Evolutionary conservation across 352 stramenopile species (phyloP).

Genomic region (Phytophthora tubulina): DNA sequence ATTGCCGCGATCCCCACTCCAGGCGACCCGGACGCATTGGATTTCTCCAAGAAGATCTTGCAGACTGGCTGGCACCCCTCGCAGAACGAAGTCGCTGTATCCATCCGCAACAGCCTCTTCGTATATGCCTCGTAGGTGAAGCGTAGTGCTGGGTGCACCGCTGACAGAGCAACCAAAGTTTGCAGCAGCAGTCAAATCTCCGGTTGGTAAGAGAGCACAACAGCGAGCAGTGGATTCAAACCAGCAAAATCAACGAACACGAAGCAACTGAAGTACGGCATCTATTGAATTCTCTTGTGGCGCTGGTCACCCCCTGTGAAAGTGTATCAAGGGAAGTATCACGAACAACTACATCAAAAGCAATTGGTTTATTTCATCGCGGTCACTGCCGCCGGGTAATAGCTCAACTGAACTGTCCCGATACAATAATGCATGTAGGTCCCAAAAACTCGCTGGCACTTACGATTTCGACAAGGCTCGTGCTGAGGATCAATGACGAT

Average conservation of each 20-base stretch:
- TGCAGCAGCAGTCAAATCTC: slow-evolving; percentile 15
- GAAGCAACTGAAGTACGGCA: slow-evolving; percentile 24
- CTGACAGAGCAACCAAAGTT: slow-evolving; percentile 1
- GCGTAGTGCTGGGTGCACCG: slow-evolving; percentile 1
- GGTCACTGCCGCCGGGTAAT: too few species aligned
- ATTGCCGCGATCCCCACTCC: slow-evolving; percentile 48
- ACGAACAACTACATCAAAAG: slow-evolving; percentile 35
- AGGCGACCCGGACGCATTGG: slow-evolving; percentile 62
- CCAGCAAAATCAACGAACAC: slow-evolving; percentile 24
- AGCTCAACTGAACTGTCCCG: too few species aligned
- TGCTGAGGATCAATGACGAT: too few species aligned
- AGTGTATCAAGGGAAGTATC: slow-evolving; percentile 39
- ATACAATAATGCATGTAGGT: too few species aligned
- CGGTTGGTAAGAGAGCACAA: slow-evolving; percentile 25
- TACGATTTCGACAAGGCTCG: too few species aligned
- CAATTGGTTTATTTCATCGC: neutral
- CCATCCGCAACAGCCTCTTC: slow-evolving; percentile 87
- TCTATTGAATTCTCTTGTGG: slow-evolving; percentile 18
- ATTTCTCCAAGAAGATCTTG: slow-evolving; percentile 90
- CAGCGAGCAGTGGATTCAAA: slow-evolving; percentile 14
- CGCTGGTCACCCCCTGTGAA: slow-evolving; percentile 5
- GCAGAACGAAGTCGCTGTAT: slow-evolving; percentile 81
- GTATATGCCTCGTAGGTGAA: slow-evolving; percentile 70
- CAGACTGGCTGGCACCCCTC: slow-evolving; percentile 89
- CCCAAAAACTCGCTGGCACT: too few species aligned